Conservation (phyloP, 1,284 basidiomycete species). For the Naganishia sp. region DNA sequence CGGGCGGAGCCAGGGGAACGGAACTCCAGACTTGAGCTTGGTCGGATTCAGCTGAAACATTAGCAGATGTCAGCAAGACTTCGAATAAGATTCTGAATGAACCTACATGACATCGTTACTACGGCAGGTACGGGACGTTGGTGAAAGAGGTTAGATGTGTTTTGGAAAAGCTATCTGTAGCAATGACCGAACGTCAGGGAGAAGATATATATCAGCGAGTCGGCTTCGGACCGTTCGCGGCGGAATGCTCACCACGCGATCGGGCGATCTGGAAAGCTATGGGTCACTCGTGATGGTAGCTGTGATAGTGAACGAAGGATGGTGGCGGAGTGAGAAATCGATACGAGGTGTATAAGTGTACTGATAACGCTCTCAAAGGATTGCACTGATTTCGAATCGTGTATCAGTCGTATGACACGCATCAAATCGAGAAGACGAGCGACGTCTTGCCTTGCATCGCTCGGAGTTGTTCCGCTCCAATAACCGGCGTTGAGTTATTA, state of each 20-base stretch:
- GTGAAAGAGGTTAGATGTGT: neutral
- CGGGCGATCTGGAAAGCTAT: neutral
- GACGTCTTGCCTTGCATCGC: neutral
- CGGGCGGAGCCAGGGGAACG: slow-evolving; percentile 76
- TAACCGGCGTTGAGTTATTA: slow-evolving; percentile 21
- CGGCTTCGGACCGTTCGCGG: slow-evolving; percentile 26
- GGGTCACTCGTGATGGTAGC: neutral
- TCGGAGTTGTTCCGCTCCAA: slow-evolving; percentile 5
- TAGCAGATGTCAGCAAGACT: neutral
- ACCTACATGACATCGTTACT: slow-evolving; percentile 14
- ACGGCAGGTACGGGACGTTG: too few relatives aligned
- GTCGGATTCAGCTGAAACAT: slow-evolving; percentile 4
- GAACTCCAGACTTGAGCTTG: slow-evolving; percentile 27
- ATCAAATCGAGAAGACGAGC: neutral
- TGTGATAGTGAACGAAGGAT: neutral
- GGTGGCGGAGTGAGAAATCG: neutral
- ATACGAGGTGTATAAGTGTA: neutral
- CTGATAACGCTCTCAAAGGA: slow-evolving; percentile 20
- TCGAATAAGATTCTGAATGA: neutral
- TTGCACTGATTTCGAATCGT: neutral
- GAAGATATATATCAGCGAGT: slow-evolving; percentile 8
- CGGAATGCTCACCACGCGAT: slow-evolving; percentile 22
- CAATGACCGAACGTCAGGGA: neutral
- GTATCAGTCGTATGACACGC: too few relatives aligned
- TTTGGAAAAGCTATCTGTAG: neutral